phyloP scores from a whole-genome alignment of 345 rosid genomes.

The Arabidopsis suecica region DNA sequence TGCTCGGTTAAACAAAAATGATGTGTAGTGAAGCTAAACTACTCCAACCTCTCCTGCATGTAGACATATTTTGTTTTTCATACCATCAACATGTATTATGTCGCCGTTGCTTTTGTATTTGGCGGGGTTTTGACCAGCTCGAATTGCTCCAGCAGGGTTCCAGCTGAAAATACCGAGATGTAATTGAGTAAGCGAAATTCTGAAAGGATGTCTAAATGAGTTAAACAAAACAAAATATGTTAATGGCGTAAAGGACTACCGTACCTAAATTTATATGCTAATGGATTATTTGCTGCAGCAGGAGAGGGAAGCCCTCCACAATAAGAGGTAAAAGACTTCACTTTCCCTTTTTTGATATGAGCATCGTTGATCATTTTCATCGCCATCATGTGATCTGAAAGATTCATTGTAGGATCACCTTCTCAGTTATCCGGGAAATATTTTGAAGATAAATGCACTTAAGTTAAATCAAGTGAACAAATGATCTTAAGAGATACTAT shows the following conservation, averaged over 20 bases:
- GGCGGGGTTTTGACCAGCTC: constrained; percentile 82
- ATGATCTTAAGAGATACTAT: background rate
- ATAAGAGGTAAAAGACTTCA: constrained; percentile 85
- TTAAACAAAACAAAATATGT: background rate
- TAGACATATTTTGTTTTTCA: constrained; percentile 5
- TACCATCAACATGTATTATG: constrained; percentile 73
- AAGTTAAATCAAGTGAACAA: background rate
- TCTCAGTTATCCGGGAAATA: background rate
- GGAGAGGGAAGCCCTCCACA: constrained; percentile 99
- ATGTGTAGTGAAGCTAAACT: background rate
- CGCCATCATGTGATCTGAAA: constrained; percentile 97
- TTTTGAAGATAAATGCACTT: background rate
- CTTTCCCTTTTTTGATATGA: constrained; percentile 63
- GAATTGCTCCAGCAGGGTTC: constrained; percentile 96
- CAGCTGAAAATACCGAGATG: constrained; percentile 59
- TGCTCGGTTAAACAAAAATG: constrained; percentile 10
- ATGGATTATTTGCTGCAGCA: constrained; percentile 91
- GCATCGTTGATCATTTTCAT: constrained; percentile 92
- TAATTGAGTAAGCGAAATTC: constrained; percentile 8
- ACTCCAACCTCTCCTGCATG: background rate
- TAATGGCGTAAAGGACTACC: background rate
- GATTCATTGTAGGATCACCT: constrained; percentile 23
- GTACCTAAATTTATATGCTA: constrained; percentile 94
- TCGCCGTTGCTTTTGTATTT: constrained; percentile 61
- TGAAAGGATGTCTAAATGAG: constrained; percentile 20